A percentile compares a stretch with the other conserved stretches of the same genome.
Conservation (phyloP, 208 protist genomes). For the Wallacemonas collosoma region DNA sequence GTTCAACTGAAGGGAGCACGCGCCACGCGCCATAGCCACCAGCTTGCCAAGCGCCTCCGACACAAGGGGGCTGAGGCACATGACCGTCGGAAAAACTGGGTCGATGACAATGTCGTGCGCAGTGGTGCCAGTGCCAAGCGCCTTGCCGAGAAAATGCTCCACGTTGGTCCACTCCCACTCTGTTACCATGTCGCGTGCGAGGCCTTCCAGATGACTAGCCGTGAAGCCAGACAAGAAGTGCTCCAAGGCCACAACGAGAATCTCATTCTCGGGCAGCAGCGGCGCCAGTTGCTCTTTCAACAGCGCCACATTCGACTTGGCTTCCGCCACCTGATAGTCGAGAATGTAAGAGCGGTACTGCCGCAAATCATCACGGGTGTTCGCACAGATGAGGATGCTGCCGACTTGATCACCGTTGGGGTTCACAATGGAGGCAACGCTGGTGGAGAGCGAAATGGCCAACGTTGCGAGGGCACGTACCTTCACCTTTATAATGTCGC, state of each 20-base stretch:
- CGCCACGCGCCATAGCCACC: conserved; percentile 31
- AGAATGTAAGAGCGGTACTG: conserved; percentile 82
- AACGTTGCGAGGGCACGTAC: conserved; percentile 75
- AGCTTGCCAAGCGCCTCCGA: conserved; percentile 58
- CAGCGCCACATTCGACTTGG: conserved; percentile 42
- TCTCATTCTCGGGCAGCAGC: conserved; percentile 37
- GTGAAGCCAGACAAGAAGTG: conserved; percentile 60
- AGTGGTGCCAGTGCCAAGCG: conserved; percentile 41
- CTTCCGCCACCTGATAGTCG: conserved; percentile 72
- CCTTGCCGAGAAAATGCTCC: conserved; percentile 76
- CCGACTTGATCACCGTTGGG: conserved; percentile 54
- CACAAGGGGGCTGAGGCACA: conserved; percentile 77
- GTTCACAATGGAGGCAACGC: conserved; percentile 73
- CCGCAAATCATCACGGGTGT: conserved; percentile 78
- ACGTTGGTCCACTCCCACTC: conserved; percentile 92
- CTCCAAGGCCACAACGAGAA: conserved; percentile 36
- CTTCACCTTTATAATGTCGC: conserved; percentile 78
- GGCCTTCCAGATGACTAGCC: conserved; percentile 58
- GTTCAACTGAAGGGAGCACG: conserved; percentile 55
- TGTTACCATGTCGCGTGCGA: conserved; percentile 76
- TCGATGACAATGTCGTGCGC: conserved; percentile 58
- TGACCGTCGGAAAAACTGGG: conserved; percentile 67
- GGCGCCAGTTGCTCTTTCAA: conserved; percentile 42
- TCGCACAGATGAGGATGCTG: conserved; percentile 86
- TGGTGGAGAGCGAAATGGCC: conserved; percentile 75